Base-by-base conservation (phyloP, 345 rosid species). In the Gossypium anomalum region DNA sequence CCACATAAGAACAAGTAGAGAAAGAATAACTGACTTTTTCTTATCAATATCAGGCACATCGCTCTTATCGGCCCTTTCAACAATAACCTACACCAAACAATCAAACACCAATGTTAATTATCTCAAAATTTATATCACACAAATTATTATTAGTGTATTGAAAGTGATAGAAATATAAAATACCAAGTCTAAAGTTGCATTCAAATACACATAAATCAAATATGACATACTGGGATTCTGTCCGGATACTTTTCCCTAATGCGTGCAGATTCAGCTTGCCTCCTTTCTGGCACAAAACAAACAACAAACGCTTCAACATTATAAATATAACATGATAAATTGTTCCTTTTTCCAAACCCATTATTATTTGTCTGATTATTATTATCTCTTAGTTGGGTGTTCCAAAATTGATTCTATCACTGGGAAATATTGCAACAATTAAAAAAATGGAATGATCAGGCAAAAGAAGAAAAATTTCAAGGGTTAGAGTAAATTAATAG, bases 31-130 rank as follows among this genome's bases (percentile, higher is more conserved):
- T 77, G 51, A 93, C 99, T 95, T 95, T 75, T 91, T 95, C 88
- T 93, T 95, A 75, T 95, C 99, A 78, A 95, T 95, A 62, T 93
- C 97, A 41, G 98, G 98, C 25, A 95, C 97, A 80, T 93, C 99
- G 49, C 89, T 91, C 88, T 89, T 95, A 62, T 95, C 97, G 51
- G 93, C 93, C 85, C 90, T 93, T 80, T 95, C 99, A 0, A 93
- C 98, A n/a, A 95, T 95, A 76, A 95, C 98, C 98, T 93, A 80
- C 61, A 79, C 20, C 66, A 22, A 56, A 27, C 13, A 80, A 60
- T 14, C 60, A 71, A 71, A 47, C 23, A 52, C 19, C 57, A 71
- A 64, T 17, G 25, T 14, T 23, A 16, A 56, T 2, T 56, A 56
- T 56, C 60, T 56, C 10, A 19, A 7, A n/a, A 19, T 56, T 9